A percentile compares a stretch with the other conserved stretches of the same genome.
These are phyloP conservation scores for Talaromyces albobiverticillius DNA, from an alignment of 2,329 filamentous ascomycete genomes.

Conservation along the genomic window DNA sequence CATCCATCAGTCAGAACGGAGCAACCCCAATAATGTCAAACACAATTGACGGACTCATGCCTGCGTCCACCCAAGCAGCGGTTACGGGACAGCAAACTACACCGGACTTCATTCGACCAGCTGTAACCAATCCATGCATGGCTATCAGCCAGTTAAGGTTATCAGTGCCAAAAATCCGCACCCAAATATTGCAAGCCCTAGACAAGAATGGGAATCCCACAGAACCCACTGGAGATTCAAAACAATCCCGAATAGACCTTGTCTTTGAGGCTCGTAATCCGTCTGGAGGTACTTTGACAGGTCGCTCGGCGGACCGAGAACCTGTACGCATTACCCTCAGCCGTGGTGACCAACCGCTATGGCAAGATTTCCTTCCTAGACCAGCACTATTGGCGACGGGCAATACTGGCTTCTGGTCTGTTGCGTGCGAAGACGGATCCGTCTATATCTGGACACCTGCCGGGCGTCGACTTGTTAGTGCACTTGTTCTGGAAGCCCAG, in stretches of 20 bases:
- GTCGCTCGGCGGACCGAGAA: constrained; percentile 65
- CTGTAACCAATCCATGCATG: constrained; percentile 78
- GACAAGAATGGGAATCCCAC: constrained; percentile 54
- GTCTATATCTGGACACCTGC: constrained; percentile 90
- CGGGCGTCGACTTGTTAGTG: constrained; percentile 78
- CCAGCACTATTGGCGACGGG: constrained; percentile 87
- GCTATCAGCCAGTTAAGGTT: constrained; percentile 79
- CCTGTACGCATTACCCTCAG: constrained; percentile 80
- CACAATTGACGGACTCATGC: constrained; percentile 72
- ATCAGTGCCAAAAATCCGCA: constrained; percentile 81
- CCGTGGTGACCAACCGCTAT: constrained; percentile 75
- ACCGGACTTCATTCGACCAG: constrained; percentile 83
- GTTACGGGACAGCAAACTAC: constrained; percentile 63
- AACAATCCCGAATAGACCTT: constrained; percentile 62
- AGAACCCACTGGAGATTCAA: constrained; percentile 37
- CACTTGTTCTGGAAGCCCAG: constrained; percentile 84
- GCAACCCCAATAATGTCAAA: constrained; percentile 74
- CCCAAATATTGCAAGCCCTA: constrained; percentile 76
- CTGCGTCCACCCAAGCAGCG: constrained; percentile 62
- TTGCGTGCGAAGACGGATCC: constrained; percentile 87
- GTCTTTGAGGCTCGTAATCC: constrained; percentile 90
- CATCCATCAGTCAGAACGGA: constrained; percentile 60
- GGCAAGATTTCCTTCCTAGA: constrained; percentile 90
- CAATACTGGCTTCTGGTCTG: constrained; percentile 87
- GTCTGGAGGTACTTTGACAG: constrained; percentile 56